Conservation (phyloP, 129 eudicot species). For the Lactuca sativa region DNA sequence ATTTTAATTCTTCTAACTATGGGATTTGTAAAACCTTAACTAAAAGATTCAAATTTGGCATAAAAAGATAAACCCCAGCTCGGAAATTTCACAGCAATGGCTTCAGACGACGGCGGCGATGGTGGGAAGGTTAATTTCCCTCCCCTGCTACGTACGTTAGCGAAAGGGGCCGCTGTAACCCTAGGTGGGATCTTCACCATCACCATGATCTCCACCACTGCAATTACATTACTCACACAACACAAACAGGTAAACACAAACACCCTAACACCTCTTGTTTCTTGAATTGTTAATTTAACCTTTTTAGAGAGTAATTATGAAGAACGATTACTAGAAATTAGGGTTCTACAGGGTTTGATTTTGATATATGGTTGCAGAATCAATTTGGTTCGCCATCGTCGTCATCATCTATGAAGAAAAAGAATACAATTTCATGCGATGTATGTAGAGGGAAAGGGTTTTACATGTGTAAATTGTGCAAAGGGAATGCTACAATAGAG, state of each 20-base stretch:
- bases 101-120: constrained; percentile 31
- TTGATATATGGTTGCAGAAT: constrained; percentile 22
- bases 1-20: too few relatives aligned
- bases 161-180: constrained; percentile 45
- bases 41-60: constrained; percentile 1
- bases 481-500: constrained; percentile 64
- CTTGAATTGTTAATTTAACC: background rate
- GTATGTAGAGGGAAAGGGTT: constrained; percentile 68
- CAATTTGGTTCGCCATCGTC: constrained; percentile 20
- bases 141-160: constrained; percentile 36
- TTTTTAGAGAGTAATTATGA: background rate
- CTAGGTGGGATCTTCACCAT: constrained; percentile 46
- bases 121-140: constrained; percentile 20
- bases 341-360: background rate
- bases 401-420: constrained; percentile 29
- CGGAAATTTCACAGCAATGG: constrained; percentile 57
- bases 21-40: constrained; percentile 5
- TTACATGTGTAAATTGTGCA: constrained; percentile 71
- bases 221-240: constrained; percentile 30
- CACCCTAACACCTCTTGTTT: background rate
- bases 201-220: constrained; percentile 36
- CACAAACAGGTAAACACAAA: constrained; percentile 35
- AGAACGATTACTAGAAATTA: background rate
- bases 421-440: constrained; percentile 44
- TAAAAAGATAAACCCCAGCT: constrained; percentile 25